phyloP scores from a whole-genome alignment of 2,329 filamentous ascomycete genomes.

The Penicillium sp. region DNA sequence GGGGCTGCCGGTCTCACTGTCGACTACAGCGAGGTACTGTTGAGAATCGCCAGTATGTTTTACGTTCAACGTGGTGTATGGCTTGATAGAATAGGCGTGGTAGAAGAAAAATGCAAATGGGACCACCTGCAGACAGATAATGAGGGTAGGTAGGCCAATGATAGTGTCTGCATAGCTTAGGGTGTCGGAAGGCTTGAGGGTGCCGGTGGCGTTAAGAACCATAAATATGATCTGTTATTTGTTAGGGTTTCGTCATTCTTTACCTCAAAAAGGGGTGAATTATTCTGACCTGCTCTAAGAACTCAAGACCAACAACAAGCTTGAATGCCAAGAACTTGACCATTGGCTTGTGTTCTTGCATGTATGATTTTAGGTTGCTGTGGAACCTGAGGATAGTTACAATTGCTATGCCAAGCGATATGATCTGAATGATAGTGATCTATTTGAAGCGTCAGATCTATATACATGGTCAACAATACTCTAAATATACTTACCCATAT shows the following conservation, averaged over 20 bases:
- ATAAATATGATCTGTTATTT: slow-evolving; percentile 32
- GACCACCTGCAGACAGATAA: slow-evolving; percentile 39
- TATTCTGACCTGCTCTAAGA: slow-evolving; percentile 36
- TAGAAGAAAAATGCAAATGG: slow-evolving; percentile 35
- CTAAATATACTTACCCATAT: slow-evolving; percentile 38
- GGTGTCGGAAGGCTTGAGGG: slow-evolving; percentile 24
- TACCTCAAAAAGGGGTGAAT: too few species aligned
- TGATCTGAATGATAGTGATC: slow-evolving; percentile 17
- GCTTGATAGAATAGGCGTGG: slow-evolving; percentile 31
- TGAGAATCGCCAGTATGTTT: not conserved
- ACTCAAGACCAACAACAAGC: slow-evolving; percentile 35
- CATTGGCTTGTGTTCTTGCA: slow-evolving; percentile 34
- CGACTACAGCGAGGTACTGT: slow-evolving; percentile 6
- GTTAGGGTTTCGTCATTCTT: not conserved
- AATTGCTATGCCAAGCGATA: too few species aligned
- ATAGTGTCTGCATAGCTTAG: slow-evolving; percentile 35
- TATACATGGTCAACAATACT: too few species aligned
- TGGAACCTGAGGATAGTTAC: slow-evolving; percentile 36
- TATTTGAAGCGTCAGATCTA: too few species aligned
- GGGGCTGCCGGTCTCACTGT: not conserved
- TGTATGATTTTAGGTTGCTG: slow-evolving; percentile 25
- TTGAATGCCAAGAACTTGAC: slow-evolving; percentile 42
- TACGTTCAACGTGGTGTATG: slow-evolving; percentile 19
- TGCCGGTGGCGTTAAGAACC: slow-evolving; percentile 28
- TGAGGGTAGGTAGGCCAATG: slow-evolving; percentile 35